A percentile compares a stretch with the other conserved stretches of the same genome.
phyloP scores from a whole-genome alignment of 2,329 filamentous ascomycete species.

The Scedosporium aurantiacum region DNA sequence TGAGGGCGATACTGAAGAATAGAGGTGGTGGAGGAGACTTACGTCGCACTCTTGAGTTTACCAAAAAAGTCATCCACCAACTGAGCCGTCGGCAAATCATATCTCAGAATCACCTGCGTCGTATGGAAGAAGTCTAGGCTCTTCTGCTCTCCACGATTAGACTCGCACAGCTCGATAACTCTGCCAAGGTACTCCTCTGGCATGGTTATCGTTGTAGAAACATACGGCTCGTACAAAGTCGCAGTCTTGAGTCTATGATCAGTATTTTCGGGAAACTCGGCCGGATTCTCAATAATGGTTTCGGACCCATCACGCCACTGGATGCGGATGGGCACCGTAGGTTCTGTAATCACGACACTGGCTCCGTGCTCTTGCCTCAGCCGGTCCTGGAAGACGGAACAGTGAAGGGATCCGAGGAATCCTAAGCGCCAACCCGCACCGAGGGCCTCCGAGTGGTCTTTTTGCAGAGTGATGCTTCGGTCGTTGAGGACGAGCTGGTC shows the following conservation, averaged over 20 bases:
- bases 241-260: constrained; percentile 33
- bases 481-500: constrained; percentile 90
- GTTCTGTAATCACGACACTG: constrained; percentile 92
- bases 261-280: constrained; percentile 68
- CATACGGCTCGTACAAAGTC: constrained; percentile 43
- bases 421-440: constrained; percentile 90
- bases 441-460: constrained; percentile 87
- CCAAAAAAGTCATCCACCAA: constrained; percentile 96
- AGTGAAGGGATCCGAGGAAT: constrained; percentile 92
- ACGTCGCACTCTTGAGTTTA: constrained; percentile 80
- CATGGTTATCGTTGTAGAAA: constrained; percentile 75
- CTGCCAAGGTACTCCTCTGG: constrained; percentile 90
- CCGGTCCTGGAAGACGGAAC: constrained; percentile 97
- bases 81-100: constrained; percentile 76
- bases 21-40: constrained; percentile 11
- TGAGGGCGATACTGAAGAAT: neutral
- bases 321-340: constrained; percentile 85
- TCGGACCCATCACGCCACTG: constrained; percentile 68
- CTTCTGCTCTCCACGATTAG: constrained; percentile 76
- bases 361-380: constrained; percentile 88
- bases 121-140: constrained; percentile 84
- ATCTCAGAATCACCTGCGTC: constrained; percentile 89
- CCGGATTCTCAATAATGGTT: constrained; percentile 72
- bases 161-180: constrained; percentile 89
- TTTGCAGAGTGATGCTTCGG: constrained; percentile 83